Evolutionary conservation across 2,329 filamentous ascomycete genomes (phyloP).

Genomic region (Talaromyces sp.): DNA sequence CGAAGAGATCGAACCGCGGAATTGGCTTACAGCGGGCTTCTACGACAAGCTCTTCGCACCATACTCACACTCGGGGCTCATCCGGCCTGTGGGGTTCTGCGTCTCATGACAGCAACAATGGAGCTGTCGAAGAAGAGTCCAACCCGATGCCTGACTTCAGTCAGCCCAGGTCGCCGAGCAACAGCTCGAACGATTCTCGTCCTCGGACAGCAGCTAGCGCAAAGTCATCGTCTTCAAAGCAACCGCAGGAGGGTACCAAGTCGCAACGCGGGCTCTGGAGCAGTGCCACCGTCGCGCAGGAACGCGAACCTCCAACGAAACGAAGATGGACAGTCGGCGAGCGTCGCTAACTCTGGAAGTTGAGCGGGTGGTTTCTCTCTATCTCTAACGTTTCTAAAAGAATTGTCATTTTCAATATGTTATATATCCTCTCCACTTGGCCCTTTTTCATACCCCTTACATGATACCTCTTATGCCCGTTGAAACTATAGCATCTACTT

Average conservation of each 20-base stretch:
- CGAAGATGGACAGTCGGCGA: constrained; percentile 37
- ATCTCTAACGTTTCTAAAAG: not conserved
- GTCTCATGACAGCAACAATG: constrained; percentile 14
- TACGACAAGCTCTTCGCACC: constrained; percentile 11
- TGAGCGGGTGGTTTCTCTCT: not conserved
- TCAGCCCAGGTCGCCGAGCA: not conserved
- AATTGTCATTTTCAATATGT: not conserved
- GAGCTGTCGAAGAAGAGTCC: not conserved
- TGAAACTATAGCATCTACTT: not conserved
- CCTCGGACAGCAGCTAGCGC: not conserved
- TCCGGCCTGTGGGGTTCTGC: constrained; percentile 34
- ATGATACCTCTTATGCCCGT: not conserved
- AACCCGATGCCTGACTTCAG: not conserved
- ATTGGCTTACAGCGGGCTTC: constrained; percentile 8
- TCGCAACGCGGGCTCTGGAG: constrained; percentile 37
- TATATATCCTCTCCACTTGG: not conserved
- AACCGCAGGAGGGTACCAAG: constrained; percentile 1
- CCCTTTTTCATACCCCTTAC: not conserved
- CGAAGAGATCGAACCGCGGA: constrained; percentile 4
- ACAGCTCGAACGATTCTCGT: not conserved
- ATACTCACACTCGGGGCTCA: constrained; percentile 15
- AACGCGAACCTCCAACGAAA: constrained; percentile 23
- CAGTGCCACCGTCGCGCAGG: constrained; percentile 23
- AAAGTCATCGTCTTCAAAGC: constrained; percentile 18
- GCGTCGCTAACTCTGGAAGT: constrained; percentile 14